Base-by-base conservation (phyloP, 148 eudicot species). In the Pharnaceum exiguum region DNA sequence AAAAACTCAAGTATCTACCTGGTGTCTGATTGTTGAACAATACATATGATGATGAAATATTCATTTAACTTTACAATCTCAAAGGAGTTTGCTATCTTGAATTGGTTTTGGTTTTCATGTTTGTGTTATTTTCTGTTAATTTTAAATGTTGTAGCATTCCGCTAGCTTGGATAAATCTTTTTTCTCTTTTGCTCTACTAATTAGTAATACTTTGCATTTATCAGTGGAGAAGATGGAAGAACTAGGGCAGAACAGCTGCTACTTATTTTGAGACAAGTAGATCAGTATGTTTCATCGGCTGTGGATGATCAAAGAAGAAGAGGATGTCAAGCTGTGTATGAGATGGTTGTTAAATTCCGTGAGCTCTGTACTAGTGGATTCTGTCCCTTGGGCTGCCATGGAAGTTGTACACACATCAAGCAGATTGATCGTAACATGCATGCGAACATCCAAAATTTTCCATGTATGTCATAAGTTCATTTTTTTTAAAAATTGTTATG, bases 141-240 rank as follows among this genome's bases (percentile, higher is more conserved):
- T n/a, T n/a, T n/a, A n/a, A n/a, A n/a, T n/a, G n/a, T n/a, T n/a
- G n/a, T n/a, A n/a, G n/a, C n/a, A n/a, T 21, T 21, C 45, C 5
- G 29, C 22, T 33, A 18, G 17, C 16, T 38, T 15, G 21, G 29
- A 25, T 25, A 26, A 50, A 22, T 49, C 25, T 18, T 36, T 11
- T 32, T 53, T 48, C 31, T 27, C 44, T 26, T 9, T 25, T 30
- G 21, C 46, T 28, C 36, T 29, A 60, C 17, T 73, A 46, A 65
- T 60, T 25, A 27, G n/a, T 23, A 27, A 23, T 29, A 32, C 46
- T 65, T 23, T 62, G 53, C 68, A 11, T 49, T 75, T n/a, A 66
- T 57, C 65, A 93, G 99, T 75, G 99, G 99, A 37, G 99, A 93
- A 68, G 99, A 93, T 73, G 99, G 99, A 66, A 83, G 87, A 81